phyloP scores from a whole-genome alignment of 73 alveolate species.

The Paramecium biaurelia region DNA sequence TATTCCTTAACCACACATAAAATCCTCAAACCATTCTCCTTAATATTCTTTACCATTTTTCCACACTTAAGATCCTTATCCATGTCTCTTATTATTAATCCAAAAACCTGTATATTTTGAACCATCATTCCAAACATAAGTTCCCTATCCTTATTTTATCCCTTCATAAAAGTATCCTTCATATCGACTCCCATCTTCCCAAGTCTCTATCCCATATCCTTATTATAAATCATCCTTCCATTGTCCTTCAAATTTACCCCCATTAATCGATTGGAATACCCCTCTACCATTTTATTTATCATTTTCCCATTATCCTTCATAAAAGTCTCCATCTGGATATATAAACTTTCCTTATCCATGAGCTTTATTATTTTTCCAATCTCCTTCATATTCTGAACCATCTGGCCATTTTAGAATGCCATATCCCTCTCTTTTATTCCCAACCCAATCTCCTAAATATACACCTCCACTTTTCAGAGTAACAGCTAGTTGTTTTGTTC shows the following conservation, averaged over 20 bases:
- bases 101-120: slow-evolving; percentile 35
- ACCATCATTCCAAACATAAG: slow-evolving; percentile 36
- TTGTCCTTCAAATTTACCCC: slow-evolving; percentile 60
- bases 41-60: slow-evolving; percentile 49
- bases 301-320: slow-evolving; percentile 72
- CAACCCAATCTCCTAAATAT: slow-evolving; percentile 62
- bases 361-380: slow-evolving; percentile 66
- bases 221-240: slow-evolving; percentile 82
- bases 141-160: slow-evolving; percentile 60
- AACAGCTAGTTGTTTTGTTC: not conserved
- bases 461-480: slow-evolving; percentile 44
- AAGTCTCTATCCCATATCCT: slow-evolving; percentile 81
- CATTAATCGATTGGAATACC: slow-evolving; percentile 67
- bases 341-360: slow-evolving; percentile 75
- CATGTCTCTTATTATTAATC: slow-evolving; percentile 52
- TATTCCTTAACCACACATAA: slow-evolving; percentile 52
- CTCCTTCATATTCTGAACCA: slow-evolving; percentile 60
- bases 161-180: slow-evolving; percentile 56
- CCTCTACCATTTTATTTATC: slow-evolving; percentile 71
- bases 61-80: slow-evolving; percentile 46
- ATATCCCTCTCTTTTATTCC: slow-evolving; percentile 54
- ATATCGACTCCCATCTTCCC: slow-evolving; percentile 67
- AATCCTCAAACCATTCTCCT: slow-evolving; percentile 68
- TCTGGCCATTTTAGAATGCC: slow-evolving; percentile 52
- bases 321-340: slow-evolving; percentile 67